Conservation (phyloP, 352 stramenopile species). For the Globisporangium nunn region DNA sequence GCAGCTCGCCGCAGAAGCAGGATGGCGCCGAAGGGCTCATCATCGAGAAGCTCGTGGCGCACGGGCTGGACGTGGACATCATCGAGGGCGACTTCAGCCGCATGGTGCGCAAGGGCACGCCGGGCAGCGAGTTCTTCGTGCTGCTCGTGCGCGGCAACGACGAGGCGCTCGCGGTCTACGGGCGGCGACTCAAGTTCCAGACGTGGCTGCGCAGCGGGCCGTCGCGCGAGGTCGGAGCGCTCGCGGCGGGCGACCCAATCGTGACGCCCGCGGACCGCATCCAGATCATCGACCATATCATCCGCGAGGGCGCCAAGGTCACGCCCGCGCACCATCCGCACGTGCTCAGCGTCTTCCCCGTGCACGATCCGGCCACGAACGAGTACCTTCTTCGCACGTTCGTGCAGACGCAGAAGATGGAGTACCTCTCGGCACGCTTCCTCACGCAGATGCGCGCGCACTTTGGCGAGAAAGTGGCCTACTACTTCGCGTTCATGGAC, state of each 20-base stretch:
- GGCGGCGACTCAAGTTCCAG: slow-evolving; percentile 55
- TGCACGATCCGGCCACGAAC: slow-evolving; percentile 69
- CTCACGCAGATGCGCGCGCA: slow-evolving; percentile 57
- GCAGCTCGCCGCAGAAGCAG: slow-evolving; percentile 16
- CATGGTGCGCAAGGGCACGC: slow-evolving; percentile 12
- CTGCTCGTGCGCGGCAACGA: slow-evolving; percentile 64
- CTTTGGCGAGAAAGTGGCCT: slow-evolving; percentile 82
- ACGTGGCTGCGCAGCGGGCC: slow-evolving; percentile 72
- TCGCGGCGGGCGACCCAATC: slow-evolving; percentile 46
- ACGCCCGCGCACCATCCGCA: slow-evolving; percentile 31
- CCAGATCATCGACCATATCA: slow-evolving; percentile 80
- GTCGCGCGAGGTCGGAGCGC: slow-evolving; percentile 59
- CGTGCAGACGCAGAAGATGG: slow-evolving; percentile 58
- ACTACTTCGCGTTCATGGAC: slow-evolving; percentile 84
- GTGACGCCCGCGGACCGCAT: slow-evolving; percentile 72
- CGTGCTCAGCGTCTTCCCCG: slow-evolving; percentile 69
- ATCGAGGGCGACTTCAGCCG: slow-evolving; percentile 66
- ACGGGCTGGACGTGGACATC: slow-evolving; percentile 64
- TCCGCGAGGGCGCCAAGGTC: slow-evolving; percentile 64
- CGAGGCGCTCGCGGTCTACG: slow-evolving; percentile 52
- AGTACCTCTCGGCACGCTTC: slow-evolving; percentile 55
- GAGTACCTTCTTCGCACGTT: slow-evolving; percentile 68
- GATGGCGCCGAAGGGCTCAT: slow-evolving; percentile 32
- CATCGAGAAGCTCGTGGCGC: slow-evolving; percentile 54
- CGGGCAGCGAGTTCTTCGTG: slow-evolving; percentile 63